These are phyloP conservation scores for Microcera coccophila DNA, from an alignment of 2,329 filamentous ascomycete species.

Conservation along the genomic window DNA sequence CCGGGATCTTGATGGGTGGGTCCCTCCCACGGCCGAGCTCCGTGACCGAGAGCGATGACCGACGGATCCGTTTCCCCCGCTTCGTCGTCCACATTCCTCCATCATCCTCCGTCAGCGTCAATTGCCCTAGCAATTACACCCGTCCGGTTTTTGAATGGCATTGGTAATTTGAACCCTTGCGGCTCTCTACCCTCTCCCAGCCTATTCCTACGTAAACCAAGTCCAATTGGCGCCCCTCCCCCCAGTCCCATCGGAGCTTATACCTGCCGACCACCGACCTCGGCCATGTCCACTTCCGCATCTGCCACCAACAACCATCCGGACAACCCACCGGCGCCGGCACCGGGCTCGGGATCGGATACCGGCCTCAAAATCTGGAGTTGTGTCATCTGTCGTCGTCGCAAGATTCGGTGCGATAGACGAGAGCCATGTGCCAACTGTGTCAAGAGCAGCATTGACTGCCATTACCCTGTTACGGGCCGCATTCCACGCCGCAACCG, in stretches of 20 bases:
- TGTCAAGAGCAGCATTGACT: slow-evolving; percentile 23
- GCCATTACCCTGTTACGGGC: slow-evolving; percentile 31
- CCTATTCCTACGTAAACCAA: too few species aligned
- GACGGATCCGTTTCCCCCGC: slow-evolving; percentile 9
- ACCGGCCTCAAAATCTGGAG: slow-evolving; percentile 29
- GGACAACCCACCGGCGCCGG: neutral
- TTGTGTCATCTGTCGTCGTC: slow-evolving; percentile 30
- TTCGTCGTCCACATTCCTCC: neutral
- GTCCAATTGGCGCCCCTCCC: too few species aligned
- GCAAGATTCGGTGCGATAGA: slow-evolving; percentile 31
- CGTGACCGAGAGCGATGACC: slow-evolving; percentile 27
- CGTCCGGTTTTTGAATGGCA: too few species aligned
- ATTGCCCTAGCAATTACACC: too few species aligned
- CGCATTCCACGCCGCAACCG: slow-evolving; percentile 26
- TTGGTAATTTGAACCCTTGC: too few species aligned
- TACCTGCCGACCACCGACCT: slow-evolving; percentile 10
- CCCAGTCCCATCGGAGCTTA: too few species aligned
- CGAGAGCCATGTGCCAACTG: slow-evolving; percentile 30
- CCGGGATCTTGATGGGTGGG: neutral
- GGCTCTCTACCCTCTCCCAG: too few species aligned
- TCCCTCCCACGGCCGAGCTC: slow-evolving; percentile 23
- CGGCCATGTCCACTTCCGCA: neutral
- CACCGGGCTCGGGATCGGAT: slow-evolving; percentile 6
- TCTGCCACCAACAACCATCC: neutral
- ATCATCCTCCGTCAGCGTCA: neutral